Base-by-base conservation (phyloP, 2,329 filamentous ascomycete genomes). In the Ceratocystis cubensis region DNA sequence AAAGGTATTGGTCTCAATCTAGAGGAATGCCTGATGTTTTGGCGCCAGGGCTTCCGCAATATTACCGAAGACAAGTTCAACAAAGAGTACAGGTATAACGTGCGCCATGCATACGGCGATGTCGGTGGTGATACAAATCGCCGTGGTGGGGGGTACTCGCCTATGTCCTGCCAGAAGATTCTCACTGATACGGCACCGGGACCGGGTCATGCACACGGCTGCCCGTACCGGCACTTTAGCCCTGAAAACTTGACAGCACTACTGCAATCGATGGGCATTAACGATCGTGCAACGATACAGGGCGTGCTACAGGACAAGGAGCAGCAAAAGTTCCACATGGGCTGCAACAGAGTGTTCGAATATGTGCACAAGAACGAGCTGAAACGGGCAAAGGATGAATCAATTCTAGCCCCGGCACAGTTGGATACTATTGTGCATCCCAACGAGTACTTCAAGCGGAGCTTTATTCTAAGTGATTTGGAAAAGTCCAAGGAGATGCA, bases 401-500 rank as follows among this genome's bases (percentile, higher is more conserved):
- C 84, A 5, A 79, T 86, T 64, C 88, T 88, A 85, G 85, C 81
- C 13, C 78, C 86, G 5, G 84, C 85, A 17, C 89, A 96, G 74
- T 80, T 96, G 53, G 93, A 97, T 76, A 97, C 93, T 0, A 96
- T 99, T 73, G 87, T 96, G 25, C 94, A 99, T 76, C 94, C 94
- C 10, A 99, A 99, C 75, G 92, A 93, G 70, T 99, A 96, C 76
- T 99, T 97, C 76, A 96, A 96, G 81, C 83, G 93, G 66, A 96
- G 91, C 74, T 97, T 91, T 75, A 73, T 95, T 71, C 78, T 99
- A 69, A 96, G 91, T 79, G 89, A 94, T 74, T 75, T 95, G 30
- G 86, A 76, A 63, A 84, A 66, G 57, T 33, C 61, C 10, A 65
- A 65, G 57, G 59, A 64, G 37, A 28, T 56, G 41, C 30, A 56